A percentile compares a stretch with the other conserved stretches of the same genome.
Conservation (phyloP, 805 yeast species). For the Starmerella scarabaei region DNA sequence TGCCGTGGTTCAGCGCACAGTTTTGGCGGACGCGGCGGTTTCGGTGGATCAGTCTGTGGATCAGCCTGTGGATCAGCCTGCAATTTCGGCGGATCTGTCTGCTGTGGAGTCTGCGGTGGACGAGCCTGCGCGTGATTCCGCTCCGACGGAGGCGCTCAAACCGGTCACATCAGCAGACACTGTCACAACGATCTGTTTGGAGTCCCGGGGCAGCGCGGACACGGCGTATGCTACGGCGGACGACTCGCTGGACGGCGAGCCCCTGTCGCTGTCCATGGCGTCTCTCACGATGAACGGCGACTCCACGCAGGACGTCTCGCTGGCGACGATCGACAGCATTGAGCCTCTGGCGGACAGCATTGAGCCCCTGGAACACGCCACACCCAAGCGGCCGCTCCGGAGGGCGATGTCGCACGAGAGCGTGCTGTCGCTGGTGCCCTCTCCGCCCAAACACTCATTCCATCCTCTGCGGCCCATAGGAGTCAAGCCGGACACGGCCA, state of each 20-base stretch:
- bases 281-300: too few relatives aligned
- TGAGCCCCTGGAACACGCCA: slow-evolving; percentile 4
- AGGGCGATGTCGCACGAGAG: slow-evolving; percentile 19
- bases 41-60: too few relatives aligned
- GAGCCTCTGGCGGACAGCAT: slow-evolving; percentile 4
- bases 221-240: background rate
- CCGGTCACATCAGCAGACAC: too few relatives aligned
- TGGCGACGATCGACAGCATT: background rate
- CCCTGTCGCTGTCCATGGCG: too few relatives aligned
- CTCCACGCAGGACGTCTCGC: background rate
- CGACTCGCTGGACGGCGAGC: background rate
- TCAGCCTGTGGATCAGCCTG: too few relatives aligned
- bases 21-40: too few relatives aligned
- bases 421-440: slow-evolving; percentile 12
- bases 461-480: too few relatives aligned
- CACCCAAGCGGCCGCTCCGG: slow-evolving; percentile 10
- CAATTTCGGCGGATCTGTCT: too few relatives aligned
- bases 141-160: too few relatives aligned
- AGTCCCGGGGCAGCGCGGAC: background rate
- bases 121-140: too few relatives aligned
- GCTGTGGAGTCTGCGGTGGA: too few relatives aligned
- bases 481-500: background rate
- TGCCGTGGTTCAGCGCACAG: too few relatives aligned
- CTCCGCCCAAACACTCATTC: slow-evolving; percentile 3
- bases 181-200: background rate